Evolutionary conservation across 441 rosid species (phyloP), one percentile per base, ranked within the genome.

Genomic region (Erysimum cheiri): DNA sequence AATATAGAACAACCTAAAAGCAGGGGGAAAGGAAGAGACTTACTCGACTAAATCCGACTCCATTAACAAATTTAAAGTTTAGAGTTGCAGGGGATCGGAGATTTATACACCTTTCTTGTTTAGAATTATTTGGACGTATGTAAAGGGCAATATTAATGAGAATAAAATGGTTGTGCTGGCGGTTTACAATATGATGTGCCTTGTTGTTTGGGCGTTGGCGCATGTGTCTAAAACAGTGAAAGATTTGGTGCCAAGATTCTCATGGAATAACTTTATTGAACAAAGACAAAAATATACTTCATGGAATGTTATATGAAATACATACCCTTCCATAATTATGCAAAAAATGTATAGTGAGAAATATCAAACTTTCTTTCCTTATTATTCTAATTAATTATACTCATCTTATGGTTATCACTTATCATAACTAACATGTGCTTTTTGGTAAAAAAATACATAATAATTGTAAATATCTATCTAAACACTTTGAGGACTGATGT

Each of bases 241-340:
- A 91, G 90, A 91, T 88, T 84, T 84, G 83, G 75, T 81, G 84
- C 69, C 81, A 77, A 89, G 93, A 87, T 91, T 88, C 88, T 82
- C 81, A 53, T 74, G 84, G 84, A 84, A 87, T 80, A 73, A 52
- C 91, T 88, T 88, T 87, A 80, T 85, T 67, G 82, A 76, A 80
- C 67, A 63, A 65, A 22, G 65, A 75, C 70, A 75, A 69, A 74
- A 29, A 39, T 39, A 55, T 62, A 69, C 69, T 74, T 74, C 69
- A 60, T 60, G n/a, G 69, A 52, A 67, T 53, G 60, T 33, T 52
- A 58, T 39, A 39, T 57, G 8, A 50, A 19, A 58, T 50, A 33
- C 36, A 39, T 65, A 64, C 67, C 15, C 60, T 67, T 67, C 57
- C 57, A 53, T 36, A 60, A 28, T 13, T 60, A 36, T 44, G 36